A percentile compares a stretch with the other conserved stretches of the same genome.
phyloP scores from a whole-genome alignment of 768 basidiomycete genomes.

The Suillus subalutaceus region DNA sequence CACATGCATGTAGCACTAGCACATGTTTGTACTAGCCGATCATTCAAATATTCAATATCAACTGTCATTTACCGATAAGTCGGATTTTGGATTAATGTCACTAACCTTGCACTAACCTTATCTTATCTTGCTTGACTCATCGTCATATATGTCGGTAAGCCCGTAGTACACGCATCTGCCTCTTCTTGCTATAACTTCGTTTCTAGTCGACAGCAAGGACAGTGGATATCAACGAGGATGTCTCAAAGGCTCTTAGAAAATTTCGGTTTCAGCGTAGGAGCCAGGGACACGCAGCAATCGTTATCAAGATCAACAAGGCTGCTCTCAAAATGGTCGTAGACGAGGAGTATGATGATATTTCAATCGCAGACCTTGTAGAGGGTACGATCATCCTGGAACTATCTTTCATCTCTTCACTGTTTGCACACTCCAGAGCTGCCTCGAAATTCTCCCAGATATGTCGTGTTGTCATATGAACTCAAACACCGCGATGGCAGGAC shows the following conservation, averaged over 20 bases:
- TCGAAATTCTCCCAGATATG: conserved; percentile 84
- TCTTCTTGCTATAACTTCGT: conserved; percentile 1
- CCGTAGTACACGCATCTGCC: neutral
- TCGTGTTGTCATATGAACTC: conserved; percentile 83
- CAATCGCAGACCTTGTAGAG: conserved; percentile 85
- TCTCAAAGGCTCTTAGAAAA: conserved; percentile 81
- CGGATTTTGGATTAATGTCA: too few relatives aligned
- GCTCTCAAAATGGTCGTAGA: conserved; percentile 82
- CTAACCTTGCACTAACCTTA: neutral
- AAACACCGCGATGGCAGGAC: conserved; percentile 79
- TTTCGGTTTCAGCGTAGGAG: conserved; percentile 75
- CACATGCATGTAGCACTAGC: too few relatives aligned
- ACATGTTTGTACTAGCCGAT: too few relatives aligned
- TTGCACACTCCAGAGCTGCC: conserved; percentile 66
- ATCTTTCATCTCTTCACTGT: conserved; percentile 3
- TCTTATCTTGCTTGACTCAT: neutral
- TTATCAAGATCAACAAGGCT: conserved; percentile 90
- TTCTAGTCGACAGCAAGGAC: conserved; percentile 38
- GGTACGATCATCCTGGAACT: conserved; percentile 45
- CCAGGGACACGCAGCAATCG: conserved; percentile 71
- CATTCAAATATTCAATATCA: too few relatives aligned
- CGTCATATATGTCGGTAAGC: conserved; percentile 7
- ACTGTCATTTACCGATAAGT: too few relatives aligned
- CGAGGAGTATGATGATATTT: conserved; percentile 75
- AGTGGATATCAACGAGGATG: conserved; percentile 81